Evolutionary conservation across 495 filamentous ascomycete genomes (phyloP).

Genomic region (Penicillium goetzii): DNA sequence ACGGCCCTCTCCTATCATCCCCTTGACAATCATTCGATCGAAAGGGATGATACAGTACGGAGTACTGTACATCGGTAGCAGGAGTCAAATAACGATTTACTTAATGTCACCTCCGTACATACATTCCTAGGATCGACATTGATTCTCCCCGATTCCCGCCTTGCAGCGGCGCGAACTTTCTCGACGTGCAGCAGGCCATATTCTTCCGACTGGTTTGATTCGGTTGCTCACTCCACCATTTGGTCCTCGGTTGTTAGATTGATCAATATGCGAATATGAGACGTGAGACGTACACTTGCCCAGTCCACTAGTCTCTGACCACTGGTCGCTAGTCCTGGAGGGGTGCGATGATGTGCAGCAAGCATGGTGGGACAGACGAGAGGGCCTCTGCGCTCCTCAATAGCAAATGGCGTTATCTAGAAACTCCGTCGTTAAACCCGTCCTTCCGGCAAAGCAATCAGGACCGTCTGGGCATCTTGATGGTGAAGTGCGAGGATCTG

Average conservation of each 20-base stretch:
- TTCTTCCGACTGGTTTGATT: conserved; percentile 26
- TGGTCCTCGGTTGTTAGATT: conserved; percentile 19
- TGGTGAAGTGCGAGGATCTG: neutral
- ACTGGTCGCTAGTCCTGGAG: neutral
- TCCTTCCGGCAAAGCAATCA: neutral
- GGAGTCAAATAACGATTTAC: neutral
- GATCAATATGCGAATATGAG: neutral
- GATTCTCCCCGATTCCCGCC: conserved; percentile 24
- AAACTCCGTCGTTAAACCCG: conserved; percentile 1
- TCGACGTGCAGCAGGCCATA: conserved; percentile 9
- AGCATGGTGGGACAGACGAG: conserved; percentile 1
- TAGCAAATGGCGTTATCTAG: neutral
- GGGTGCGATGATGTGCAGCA: neutral
- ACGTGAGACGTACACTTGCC: neutral
- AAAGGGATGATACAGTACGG: neutral
- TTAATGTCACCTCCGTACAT: conserved; percentile 15
- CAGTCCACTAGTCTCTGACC: neutral
- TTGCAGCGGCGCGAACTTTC: conserved; percentile 23
- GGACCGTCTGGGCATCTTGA: neutral
- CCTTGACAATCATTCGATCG: neutral
- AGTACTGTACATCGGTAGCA: neutral
- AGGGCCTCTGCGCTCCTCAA: neutral
- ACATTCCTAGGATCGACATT: conserved; percentile 26
- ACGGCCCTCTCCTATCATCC: neutral
- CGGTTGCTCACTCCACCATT: conserved; percentile 9